Percentiles rank a stretch among this genome's conserved stretches.
Conservation (phyloP, 2,329 filamentous ascomycete species). For the Fusarium sp. region DNA sequence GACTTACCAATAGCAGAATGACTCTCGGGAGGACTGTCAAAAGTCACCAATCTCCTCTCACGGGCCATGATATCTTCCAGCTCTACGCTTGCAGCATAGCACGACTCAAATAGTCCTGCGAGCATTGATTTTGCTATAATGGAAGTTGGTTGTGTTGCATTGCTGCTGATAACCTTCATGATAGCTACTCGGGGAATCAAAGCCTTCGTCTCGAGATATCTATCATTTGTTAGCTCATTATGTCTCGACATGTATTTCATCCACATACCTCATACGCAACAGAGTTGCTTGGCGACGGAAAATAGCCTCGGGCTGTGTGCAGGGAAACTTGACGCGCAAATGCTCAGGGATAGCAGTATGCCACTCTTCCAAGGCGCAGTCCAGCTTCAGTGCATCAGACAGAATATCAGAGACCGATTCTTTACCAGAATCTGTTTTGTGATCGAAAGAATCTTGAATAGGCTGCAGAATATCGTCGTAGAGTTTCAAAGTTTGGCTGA, state of each 20-base stretch:
- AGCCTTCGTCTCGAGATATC: slow-evolving; percentile 39
- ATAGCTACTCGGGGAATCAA: slow-evolving; percentile 35
- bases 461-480: slow-evolving; percentile 34
- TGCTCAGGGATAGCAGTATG: slow-evolving; percentile 32
- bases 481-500: slow-evolving; percentile 33
- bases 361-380: slow-evolving; percentile 38
- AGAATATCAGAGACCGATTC: slow-evolving; percentile 19
- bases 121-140: slow-evolving; percentile 33
- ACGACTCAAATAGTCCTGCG: slow-evolving; percentile 30
- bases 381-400: slow-evolving; percentile 27
- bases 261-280: slow-evolving; percentile 31
- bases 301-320: slow-evolving; percentile 25
- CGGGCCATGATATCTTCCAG: slow-evolving; percentile 35
- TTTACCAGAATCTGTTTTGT: background rate
- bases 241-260: fast-evolving
- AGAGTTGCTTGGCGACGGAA: slow-evolving; percentile 39
- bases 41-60: slow-evolving; percentile 33
- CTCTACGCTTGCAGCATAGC: slow-evolving; percentile 37
- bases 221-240: background rate
- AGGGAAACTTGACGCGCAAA: slow-evolving; percentile 28
- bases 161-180: slow-evolving; percentile 29
- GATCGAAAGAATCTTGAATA: slow-evolving; percentile 24
- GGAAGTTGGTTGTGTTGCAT: slow-evolving; percentile 7
- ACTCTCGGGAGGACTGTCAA: slow-evolving; percentile 35
- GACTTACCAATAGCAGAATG: slow-evolving; percentile 37